Evolutionary conservation across 2,329 filamentous ascomycete species (phyloP).

Genomic region (Alternaria tenuissima): DNA sequence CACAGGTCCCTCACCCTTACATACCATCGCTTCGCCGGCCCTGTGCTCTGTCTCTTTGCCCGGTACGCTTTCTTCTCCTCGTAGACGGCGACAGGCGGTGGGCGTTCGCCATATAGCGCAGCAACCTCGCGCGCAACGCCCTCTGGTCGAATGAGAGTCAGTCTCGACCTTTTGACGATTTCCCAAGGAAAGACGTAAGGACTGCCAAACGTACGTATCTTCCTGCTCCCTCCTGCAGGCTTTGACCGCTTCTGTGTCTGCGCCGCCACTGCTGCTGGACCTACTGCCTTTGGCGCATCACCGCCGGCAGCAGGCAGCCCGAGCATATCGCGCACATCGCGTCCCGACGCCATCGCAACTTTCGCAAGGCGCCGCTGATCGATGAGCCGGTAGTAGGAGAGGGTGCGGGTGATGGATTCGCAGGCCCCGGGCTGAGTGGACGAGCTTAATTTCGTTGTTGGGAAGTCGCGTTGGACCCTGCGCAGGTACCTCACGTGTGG

Average conservation of each 20-base stretch:
- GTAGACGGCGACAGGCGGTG: conserved; percentile 52
- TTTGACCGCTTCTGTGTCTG: conserved; percentile 78
- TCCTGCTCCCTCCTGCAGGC: conserved; percentile 61
- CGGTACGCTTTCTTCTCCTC: conserved; percentile 52
- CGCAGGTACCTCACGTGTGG: conserved; percentile 21
- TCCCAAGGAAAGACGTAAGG: conserved; percentile 26
- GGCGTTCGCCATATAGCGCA: conserved; percentile 52
- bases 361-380: conserved; percentile 27
- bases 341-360: conserved; percentile 48
- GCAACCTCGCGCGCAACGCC: conserved; percentile 53
- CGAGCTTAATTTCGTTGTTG: conserved; percentile 26
- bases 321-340: conserved; percentile 86
- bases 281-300: conserved; percentile 51
- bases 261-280: conserved; percentile 18
- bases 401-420: conserved; percentile 37
- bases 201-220: conserved; percentile 57
- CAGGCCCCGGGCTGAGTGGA: conserved; percentile 34
- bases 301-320: conserved; percentile 70
- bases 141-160: conserved; percentile 39
- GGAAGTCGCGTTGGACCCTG: conserved; percentile 21
- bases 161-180: conserved; percentile 31
- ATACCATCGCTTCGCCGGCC: conserved; percentile 52
- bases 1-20: background rate
- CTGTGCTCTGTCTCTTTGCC: conserved; percentile 50
- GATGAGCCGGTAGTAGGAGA: conserved; percentile 25